Base-by-base conservation (phyloP, 768 basidiomycete species). In the Lactarius evosmus region DNA sequence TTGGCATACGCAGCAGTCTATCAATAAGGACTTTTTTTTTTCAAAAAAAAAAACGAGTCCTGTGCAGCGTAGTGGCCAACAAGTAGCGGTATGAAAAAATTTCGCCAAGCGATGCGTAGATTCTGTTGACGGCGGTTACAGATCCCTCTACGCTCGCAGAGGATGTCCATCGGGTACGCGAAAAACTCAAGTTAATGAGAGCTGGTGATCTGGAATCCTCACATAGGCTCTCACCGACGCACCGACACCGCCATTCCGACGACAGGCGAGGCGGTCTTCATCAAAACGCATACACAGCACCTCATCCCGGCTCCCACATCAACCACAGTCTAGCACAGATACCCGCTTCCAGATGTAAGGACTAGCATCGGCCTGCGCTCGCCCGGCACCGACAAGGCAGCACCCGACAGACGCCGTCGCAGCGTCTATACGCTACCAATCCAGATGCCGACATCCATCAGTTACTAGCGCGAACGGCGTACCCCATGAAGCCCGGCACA, bases 41-140 rank as follows among this genome's bases (percentile, higher is more conserved):
- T n/a, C n/a, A n/a, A n/a, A 19, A 17, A 44, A 44, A 44, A n/a
- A n/a, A n/a, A n/a, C 4, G 9, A 22, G 44, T 25, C 22, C 22
- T 25, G 9, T 19, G 92, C 93, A 7, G 90, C 91, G 69, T 84
- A 89, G 88, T 89, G 3, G 91, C 91, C 3, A 93, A 91, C 27
- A 29, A 56, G 70, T 51, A 67, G 63, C n/a, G n/a, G n/a, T n/a
- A n/a, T n/a, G n/a, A n/a, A n/a, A n/a, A n/a, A n/a, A n/a, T n/a
- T n/a, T n/a, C n/a, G 63, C 93, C 93, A 22, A 93, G 76, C 2
- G 78, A 75, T 14, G 76, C 67, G 17, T 91, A 80, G 59, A 95
- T 91, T 9, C 63, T 74, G 36, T 81, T 75, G 1, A 87, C 83
- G 12, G 79, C 80, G 34, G 19, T 41, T 41, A 93, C 77, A 41